Evolutionary conservation across 352 stramenopile species (phyloP).

Genomic region (Globisporangium heterothallicum): DNA sequence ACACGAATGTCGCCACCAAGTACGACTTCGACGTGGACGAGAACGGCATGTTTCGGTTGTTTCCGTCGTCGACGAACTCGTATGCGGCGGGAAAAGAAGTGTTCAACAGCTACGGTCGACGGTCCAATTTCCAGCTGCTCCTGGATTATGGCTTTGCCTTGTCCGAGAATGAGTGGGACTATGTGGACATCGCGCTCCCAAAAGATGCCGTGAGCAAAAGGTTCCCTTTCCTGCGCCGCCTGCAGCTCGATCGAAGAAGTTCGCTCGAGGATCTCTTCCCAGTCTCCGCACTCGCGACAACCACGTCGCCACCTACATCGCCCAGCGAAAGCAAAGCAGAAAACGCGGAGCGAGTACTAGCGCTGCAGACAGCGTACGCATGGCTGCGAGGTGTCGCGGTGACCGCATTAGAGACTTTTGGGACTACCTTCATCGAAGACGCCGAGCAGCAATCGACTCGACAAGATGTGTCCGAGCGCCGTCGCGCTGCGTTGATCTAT

Average conservation of each 20-base stretch:
- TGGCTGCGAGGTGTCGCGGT: constrained; percentile 15
- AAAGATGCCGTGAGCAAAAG: constrained; percentile 27
- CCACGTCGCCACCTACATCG: neutral
- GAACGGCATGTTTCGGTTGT: constrained; percentile 61
- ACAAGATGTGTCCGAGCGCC: constrained; percentile 15
- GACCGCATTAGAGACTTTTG: constrained; percentile 16
- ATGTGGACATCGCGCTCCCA: constrained; percentile 52
- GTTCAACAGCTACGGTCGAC: constrained; percentile 90
- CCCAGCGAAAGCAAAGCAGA: neutral
- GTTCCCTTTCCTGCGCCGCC: constrained; percentile 40
- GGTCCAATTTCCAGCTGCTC: constrained; percentile 85
- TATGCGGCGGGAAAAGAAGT: constrained; percentile 68
- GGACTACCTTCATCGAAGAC: constrained; percentile 11
- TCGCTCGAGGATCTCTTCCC: constrained; percentile 51
- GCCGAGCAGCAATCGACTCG: constrained; percentile 24
- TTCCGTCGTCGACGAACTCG: constrained; percentile 47
- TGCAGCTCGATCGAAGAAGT: constrained; percentile 43
- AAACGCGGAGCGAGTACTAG: constrained; percentile 4
- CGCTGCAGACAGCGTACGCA: constrained; percentile 1
- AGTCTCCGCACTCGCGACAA: neutral
- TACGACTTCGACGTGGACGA: constrained; percentile 73
- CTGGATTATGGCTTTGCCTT: constrained; percentile 92
- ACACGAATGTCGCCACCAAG: constrained; percentile 86
- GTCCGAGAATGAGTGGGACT: constrained; percentile 86
- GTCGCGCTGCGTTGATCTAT: constrained; percentile 41